Conservation (phyloP, 495 filamentous ascomycete genomes). For the Sporormia fimetaria region DNA sequence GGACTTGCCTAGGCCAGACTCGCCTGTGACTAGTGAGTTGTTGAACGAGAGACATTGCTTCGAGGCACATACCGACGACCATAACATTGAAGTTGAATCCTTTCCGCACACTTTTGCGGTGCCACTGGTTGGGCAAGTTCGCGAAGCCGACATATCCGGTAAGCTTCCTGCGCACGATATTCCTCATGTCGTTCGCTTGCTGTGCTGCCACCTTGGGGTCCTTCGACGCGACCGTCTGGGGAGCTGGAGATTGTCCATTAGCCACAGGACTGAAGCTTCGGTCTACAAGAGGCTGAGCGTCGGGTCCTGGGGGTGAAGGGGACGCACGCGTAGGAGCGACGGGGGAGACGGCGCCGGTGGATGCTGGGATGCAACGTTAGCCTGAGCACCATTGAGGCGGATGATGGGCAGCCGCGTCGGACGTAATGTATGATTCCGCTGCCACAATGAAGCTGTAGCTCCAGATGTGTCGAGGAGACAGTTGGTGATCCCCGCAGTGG, state of each 20-base stretch:
- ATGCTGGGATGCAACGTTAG: conserved; percentile 15
- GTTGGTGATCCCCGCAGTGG: too few relatives aligned
- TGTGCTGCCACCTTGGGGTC: conserved; percentile 73
- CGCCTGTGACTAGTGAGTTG: conserved; percentile 47
- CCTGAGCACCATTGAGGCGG: neutral
- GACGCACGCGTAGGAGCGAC: conserved; percentile 30
- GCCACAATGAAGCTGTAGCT: neutral
- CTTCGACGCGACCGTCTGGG: conserved; percentile 63
- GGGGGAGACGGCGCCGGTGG: conserved; percentile 27
- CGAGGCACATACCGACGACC: conserved; percentile 74
- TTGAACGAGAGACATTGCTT: neutral
- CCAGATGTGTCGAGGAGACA: too few relatives aligned
- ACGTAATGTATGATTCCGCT: neutral
- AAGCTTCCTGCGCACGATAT: conserved; percentile 95
- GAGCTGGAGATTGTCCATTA: conserved; percentile 38
- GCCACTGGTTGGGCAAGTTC: conserved; percentile 99
- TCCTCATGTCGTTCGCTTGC: conserved; percentile 77
- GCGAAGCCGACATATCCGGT: conserved; percentile 98
- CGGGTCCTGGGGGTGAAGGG: conserved; percentile 32
- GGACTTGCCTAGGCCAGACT: conserved; percentile 98
- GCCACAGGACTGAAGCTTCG: conserved; percentile 54
- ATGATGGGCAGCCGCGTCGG: neutral
- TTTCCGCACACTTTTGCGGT: conserved; percentile 99
- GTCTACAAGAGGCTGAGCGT: conserved; percentile 47
- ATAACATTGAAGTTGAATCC: conserved; percentile 99